Conservation (phyloP, 2,329 filamentous ascomycete species). For the Ophiostoma sp. region DNA sequence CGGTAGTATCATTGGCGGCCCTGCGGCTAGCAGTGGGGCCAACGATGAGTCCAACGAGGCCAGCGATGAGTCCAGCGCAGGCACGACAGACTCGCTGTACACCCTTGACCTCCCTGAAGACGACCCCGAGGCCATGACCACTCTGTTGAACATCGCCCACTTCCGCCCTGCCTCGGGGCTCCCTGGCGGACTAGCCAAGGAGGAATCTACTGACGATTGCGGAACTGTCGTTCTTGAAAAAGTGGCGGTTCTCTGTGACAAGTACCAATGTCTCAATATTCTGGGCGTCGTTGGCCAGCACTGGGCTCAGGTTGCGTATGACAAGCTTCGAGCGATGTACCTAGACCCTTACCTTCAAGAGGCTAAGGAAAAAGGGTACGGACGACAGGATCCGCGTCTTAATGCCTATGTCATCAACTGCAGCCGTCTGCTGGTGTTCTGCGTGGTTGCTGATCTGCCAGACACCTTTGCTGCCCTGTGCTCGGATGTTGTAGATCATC, state of each 20-base stretch:
- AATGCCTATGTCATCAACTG: neutral
- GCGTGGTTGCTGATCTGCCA: neutral
- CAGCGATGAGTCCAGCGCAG: too few relatives aligned
- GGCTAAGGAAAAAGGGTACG: neutral
- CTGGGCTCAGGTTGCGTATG: too few relatives aligned
- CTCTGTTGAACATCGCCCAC: neutral
- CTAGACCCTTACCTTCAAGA: neutral
- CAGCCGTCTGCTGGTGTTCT: neutral
- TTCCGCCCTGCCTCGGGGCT: neutral
- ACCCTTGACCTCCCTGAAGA: neutral
- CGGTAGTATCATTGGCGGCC: neutral
- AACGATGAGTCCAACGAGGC: too few relatives aligned
- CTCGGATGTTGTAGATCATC: neutral
- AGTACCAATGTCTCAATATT: neutral
- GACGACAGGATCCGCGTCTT: neutral
- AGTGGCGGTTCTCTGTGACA: neutral
- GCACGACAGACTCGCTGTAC: too few relatives aligned
- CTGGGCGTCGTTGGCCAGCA: neutral
- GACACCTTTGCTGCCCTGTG: neutral
- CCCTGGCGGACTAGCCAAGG: too few relatives aligned
- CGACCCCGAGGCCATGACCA: neutral
- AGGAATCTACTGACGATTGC: neutral
- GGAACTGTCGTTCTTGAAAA: neutral
- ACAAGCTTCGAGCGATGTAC: neutral
- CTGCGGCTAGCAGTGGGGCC: neutral